Conservation (phyloP, 2,329 filamentous ascomycete species). For the Aspergillus floridensis region DNA sequence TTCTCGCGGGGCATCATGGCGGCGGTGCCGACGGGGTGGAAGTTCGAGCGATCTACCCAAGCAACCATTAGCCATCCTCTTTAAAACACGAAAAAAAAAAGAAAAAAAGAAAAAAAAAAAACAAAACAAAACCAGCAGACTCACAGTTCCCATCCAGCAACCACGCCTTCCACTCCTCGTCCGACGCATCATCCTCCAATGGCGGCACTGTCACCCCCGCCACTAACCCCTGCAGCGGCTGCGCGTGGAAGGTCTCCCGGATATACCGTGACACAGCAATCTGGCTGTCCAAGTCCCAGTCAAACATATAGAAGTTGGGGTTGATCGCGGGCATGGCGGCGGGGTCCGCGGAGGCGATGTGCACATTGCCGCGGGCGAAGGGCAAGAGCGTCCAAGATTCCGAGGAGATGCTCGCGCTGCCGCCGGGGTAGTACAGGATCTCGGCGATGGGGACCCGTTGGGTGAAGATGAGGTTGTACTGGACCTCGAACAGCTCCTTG, state of each 20-base stretch:
- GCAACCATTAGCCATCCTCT: too few species aligned
- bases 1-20: constrained; percentile 9
- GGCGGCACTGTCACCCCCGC: constrained; percentile 12
- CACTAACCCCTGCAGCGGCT: constrained; percentile 21
- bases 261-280: constrained; percentile 14
- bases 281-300: constrained; percentile 19
- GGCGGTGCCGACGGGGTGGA: constrained; percentile 9
- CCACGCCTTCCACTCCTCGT: constrained; percentile 24
- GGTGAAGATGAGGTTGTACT: constrained; percentile 30
- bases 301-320: constrained; percentile 32
- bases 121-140: constrained; percentile 28
- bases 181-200: constrained; percentile 13
- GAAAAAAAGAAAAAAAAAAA: too few species aligned
- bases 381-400: constrained; percentile 30
- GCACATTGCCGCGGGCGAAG: constrained; percentile 32
- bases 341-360: constrained; percentile 27
- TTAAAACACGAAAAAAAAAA: too few species aligned
- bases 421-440: constrained; percentile 22
- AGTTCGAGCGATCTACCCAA: constrained; percentile 1
- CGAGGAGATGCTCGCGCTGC: constrained; percentile 9
- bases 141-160: constrained; percentile 6
- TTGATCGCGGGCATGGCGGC: constrained; percentile 23
- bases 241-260: constrained; percentile 15
- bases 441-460: constrained; percentile 27
- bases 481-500: constrained; percentile 25